A percentile compares a stretch with the other conserved stretches of the same genome.
Conservation (phyloP, 805 yeast species). For the Ogataea philodendri region DNA sequence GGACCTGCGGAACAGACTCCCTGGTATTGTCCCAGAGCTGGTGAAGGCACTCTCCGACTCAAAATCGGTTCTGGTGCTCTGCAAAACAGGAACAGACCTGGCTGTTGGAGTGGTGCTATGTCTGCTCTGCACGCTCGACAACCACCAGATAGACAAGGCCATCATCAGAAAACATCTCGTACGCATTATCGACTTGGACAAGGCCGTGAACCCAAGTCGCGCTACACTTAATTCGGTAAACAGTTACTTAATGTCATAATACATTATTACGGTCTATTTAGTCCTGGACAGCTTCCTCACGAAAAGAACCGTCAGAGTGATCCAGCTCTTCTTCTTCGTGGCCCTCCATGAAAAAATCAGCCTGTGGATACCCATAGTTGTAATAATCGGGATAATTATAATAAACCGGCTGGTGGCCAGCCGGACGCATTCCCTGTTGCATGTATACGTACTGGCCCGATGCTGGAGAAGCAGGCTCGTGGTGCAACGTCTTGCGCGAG, state of each 20-base stretch:
- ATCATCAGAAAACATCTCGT: conserved; percentile 50
- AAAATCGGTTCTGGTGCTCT: conserved; percentile 42
- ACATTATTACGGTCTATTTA: conserved; percentile 4
- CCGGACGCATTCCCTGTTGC: conserved; percentile 7
- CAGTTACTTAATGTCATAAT: conserved; percentile 46
- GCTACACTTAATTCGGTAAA: conserved; percentile 75
- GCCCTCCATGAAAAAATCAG: conserved; percentile 6
- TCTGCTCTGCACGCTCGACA: conserved; percentile 39
- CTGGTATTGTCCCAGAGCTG: conserved; percentile 37
- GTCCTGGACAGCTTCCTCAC: not conserved
- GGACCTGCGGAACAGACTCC: conserved; percentile 48
- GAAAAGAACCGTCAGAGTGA: not conserved
- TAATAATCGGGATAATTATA: conserved; percentile 12
- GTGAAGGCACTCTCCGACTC: conserved; percentile 13
- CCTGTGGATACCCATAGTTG: conserved; percentile 4
- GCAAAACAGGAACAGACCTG: conserved; percentile 66
- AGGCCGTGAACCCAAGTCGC: conserved; percentile 72
- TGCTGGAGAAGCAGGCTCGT: conserved; percentile 5
- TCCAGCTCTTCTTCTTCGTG: conserved; percentile 7
- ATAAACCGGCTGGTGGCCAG: conserved; percentile 8
- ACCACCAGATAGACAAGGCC: conserved; percentile 16
- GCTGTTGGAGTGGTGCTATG: conserved; percentile 59
- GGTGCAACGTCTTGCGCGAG: conserved; percentile 10
- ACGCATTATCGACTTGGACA: conserved; percentile 39
- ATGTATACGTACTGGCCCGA: conserved; percentile 12